These are phyloP conservation scores for Dipteronia sinensis DNA, from an alignment of 345 rosid species.

Conservation along the genomic window DNA sequence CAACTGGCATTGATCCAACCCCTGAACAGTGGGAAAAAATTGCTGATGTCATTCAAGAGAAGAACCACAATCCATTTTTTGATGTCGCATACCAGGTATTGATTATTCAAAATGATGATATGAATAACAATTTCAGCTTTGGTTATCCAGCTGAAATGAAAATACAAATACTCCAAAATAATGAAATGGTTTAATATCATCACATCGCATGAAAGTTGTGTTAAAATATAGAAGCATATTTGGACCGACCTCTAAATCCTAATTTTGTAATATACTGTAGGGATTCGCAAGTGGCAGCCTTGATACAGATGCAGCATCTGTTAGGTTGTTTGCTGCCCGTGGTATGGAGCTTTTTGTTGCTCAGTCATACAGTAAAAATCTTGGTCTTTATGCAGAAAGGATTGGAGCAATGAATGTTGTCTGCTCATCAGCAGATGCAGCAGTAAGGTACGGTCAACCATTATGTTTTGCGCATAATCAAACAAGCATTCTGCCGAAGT, in stretches of 20 bases:
- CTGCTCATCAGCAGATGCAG: slow-evolving; percentile 85
- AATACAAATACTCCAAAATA: neutral
- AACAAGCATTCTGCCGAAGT: neutral
- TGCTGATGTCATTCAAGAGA: slow-evolving; percentile 90
- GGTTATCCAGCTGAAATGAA: neutral
- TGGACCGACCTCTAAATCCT: neutral
- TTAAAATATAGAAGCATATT: neutral
- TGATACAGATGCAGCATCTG: slow-evolving; percentile 86
- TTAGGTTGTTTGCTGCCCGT: slow-evolving; percentile 80
- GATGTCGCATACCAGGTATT: slow-evolving; percentile 98
- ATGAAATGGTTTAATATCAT: neutral
- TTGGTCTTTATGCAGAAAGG: slow-evolving; percentile 92
- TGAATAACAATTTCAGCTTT: slow-evolving; percentile 8
- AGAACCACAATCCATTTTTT: slow-evolving; percentile 91
- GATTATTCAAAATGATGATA: slow-evolving; percentile 5
- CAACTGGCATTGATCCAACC: slow-evolving; percentile 97
- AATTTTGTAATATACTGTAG: slow-evolving; percentile 36
- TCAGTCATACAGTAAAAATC: slow-evolving; percentile 94
- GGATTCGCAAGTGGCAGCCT: slow-evolving; percentile 99
- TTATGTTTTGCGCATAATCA: neutral
- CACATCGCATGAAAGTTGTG: neutral
- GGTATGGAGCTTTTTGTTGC: slow-evolving; percentile 91
- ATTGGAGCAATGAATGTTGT: slow-evolving; percentile 90
- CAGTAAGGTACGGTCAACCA: slow-evolving; percentile 56
- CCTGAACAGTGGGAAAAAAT: slow-evolving; percentile 90